Conservation (phyloP, 176 grass and related monocot species). For the Oryza meridionalis region DNA sequence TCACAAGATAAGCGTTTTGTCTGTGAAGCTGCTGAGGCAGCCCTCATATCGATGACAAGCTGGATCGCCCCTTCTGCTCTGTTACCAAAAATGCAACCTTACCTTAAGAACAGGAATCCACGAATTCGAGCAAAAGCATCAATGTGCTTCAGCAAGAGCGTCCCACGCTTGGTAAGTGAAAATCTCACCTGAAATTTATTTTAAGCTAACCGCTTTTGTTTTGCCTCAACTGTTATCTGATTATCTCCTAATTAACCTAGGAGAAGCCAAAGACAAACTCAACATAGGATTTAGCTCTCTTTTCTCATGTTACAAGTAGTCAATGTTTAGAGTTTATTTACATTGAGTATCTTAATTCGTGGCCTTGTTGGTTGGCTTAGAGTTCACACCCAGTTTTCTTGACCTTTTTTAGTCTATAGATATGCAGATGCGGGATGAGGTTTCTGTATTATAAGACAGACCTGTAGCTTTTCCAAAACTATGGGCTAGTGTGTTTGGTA, state of each 20-base stretch:
- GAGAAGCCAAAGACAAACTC: background rate
- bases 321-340: background rate
- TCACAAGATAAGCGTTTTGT: conserved; percentile 99
- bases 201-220: background rate
- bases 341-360: background rate
- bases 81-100: conserved; percentile 78
- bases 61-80: conserved; percentile 73
- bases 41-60: conserved; percentile 79
- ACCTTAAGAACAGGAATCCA: conserved; percentile 90
- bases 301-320: background rate
- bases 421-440: background rate
- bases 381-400: background rate
- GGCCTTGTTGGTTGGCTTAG: background rate
- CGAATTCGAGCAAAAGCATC: conserved; percentile 95
- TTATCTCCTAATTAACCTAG: conserved; percentile 3
- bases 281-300: background rate
- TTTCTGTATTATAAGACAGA: background rate
- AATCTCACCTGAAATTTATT: background rate
- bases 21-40: conserved; percentile 89
- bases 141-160: conserved; percentile 83
- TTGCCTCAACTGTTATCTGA: background rate
- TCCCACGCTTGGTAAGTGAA: conserved; percentile 84
- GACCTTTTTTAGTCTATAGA: conserved; percentile 5
- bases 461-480: conserved; percentile 14
- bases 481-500: background rate